A percentile compares a stretch with the other conserved stretches of the same genome.
Conservation (phyloP, 176 grass and related monocot genomes). For the Coix lacrymajobi region DNA sequence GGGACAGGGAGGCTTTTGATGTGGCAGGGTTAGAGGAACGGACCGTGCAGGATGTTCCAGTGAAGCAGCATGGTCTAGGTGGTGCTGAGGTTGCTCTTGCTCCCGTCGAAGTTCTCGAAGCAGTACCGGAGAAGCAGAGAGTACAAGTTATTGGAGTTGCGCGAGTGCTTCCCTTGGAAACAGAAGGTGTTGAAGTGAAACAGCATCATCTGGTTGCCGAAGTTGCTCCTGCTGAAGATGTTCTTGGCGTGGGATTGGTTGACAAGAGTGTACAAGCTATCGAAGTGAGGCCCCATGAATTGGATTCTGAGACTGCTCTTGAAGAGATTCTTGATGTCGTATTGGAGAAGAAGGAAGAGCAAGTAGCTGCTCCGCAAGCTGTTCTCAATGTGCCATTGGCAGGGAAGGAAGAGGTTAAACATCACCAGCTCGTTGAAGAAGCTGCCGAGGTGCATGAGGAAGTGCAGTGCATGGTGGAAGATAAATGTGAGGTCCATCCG, state of each 20-base stretch:
- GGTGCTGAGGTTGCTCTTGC: background rate
- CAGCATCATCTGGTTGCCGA: slow-evolving; percentile 18
- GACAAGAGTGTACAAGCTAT: background rate
- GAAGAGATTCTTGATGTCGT: background rate
- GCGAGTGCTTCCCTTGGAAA: background rate
- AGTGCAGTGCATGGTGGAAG: slow-evolving; percentile 24
- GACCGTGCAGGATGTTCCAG: background rate
- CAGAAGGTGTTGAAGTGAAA: slow-evolving; percentile 4
- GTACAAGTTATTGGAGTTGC: slow-evolving; percentile 7
- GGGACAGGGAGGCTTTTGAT: background rate
- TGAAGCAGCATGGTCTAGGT: background rate
- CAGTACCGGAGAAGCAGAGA: slow-evolving; percentile 3
- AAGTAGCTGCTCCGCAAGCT: slow-evolving; percentile 7
- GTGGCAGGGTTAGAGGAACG: background rate
- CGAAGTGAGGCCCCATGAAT: background rate
- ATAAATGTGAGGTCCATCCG: background rate
- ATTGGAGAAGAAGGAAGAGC: background rate
- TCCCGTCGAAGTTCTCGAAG: slow-evolving; percentile 7
- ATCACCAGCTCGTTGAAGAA: background rate
- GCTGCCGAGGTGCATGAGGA: background rate
- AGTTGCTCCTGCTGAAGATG: background rate
- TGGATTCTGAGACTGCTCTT: background rate
- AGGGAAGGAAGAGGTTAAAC: slow-evolving; percentile 1
- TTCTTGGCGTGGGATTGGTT: background rate
- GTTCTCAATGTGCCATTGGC: background rate